These are phyloP conservation scores for Rhododendron williamsianum DNA, from an alignment of 148 eudicot species.

Conservation along the genomic window DNA sequence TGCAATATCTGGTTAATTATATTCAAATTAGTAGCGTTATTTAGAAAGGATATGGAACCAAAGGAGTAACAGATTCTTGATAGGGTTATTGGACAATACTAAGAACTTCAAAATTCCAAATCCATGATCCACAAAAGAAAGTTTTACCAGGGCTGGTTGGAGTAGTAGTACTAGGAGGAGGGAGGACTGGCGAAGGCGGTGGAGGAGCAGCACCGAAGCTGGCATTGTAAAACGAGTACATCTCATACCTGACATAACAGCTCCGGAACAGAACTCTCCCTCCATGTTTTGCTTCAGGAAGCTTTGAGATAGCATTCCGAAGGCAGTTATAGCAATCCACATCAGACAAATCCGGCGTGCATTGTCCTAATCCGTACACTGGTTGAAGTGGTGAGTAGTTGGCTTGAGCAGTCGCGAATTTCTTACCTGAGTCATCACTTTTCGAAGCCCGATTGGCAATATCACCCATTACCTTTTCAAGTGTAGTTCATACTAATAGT, in stretches of 20 bases:
- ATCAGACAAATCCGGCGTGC: conserved; percentile 2
- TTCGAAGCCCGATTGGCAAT: not conserved
- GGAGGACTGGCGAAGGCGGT: not conserved
- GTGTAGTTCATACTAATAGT: not conserved
- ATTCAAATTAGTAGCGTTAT: too few relatives aligned
- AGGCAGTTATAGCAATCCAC: conserved; percentile 22
- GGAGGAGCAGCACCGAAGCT: not conserved
- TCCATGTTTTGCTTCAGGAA: conserved; percentile 3
- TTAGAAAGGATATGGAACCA: too few relatives aligned
- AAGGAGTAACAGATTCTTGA: not conserved
- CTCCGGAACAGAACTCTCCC: not conserved
- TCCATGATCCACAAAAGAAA: not conserved
- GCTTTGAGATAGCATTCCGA: not conserved
- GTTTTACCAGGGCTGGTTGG: not conserved
- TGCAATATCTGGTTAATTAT: too few relatives aligned
- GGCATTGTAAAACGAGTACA: not conserved
- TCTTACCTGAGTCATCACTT: too few relatives aligned
- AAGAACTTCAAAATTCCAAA: not conserved
- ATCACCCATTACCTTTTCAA: not conserved
- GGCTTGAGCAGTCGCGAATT: too few relatives aligned
- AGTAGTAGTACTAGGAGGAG: not conserved
- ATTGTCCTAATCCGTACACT: too few relatives aligned
- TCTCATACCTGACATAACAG: conserved; percentile 1
- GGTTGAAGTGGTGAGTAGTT: too few relatives aligned
- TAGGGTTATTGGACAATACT: not conserved